Conservation (phyloP, 306 rosid genomes). For the Casuarina cunninghamiana region DNA sequence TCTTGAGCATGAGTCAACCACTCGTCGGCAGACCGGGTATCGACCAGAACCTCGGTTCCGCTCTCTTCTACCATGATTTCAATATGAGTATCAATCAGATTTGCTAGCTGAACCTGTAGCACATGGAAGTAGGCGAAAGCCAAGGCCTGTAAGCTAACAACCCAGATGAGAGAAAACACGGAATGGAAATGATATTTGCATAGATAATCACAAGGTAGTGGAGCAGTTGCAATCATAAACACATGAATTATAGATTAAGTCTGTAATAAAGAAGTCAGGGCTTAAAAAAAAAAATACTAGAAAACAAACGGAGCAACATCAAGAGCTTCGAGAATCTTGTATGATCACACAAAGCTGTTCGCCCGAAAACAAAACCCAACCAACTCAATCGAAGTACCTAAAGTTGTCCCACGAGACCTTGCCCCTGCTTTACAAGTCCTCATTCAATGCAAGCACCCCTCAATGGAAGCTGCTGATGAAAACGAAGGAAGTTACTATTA, state of each 20-base stretch:
- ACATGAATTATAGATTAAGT: constrained; percentile 44
- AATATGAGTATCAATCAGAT: constrained; percentile 22
- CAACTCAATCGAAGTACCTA: constrained; percentile 51
- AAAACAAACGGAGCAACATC: constrained; percentile 41
- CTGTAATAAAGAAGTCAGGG: constrained; percentile 30
- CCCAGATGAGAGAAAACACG: constrained; percentile 31
- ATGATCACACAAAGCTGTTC: constrained; percentile 53
- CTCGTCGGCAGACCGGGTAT: constrained; percentile 56
- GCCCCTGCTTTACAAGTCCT: constrained; percentile 35
- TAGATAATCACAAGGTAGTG: constrained; percentile 43
- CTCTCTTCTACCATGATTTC: constrained; percentile 72
- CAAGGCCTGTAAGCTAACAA: constrained; percentile 38
- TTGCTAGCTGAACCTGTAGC: constrained; percentile 33
- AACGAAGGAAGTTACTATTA: constrained; percentile 34
- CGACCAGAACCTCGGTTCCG: constrained; percentile 25
- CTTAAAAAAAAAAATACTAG: constrained; percentile 1
- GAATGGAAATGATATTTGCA: constrained; percentile 33
- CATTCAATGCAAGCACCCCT: constrained; percentile 41
- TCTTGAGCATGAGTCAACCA: constrained; percentile 61
- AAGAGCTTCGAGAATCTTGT: constrained; percentile 66
- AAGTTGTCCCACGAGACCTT: constrained; percentile 52
- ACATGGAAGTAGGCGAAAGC: constrained; percentile 41
- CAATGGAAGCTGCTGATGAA: constrained; percentile 23
- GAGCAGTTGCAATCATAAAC: constrained; percentile 64
- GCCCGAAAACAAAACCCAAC: constrained; percentile 47